Conservation (phyloP, 2,329 filamentous ascomycete species). For the Cercospora nicotianae region DNA sequence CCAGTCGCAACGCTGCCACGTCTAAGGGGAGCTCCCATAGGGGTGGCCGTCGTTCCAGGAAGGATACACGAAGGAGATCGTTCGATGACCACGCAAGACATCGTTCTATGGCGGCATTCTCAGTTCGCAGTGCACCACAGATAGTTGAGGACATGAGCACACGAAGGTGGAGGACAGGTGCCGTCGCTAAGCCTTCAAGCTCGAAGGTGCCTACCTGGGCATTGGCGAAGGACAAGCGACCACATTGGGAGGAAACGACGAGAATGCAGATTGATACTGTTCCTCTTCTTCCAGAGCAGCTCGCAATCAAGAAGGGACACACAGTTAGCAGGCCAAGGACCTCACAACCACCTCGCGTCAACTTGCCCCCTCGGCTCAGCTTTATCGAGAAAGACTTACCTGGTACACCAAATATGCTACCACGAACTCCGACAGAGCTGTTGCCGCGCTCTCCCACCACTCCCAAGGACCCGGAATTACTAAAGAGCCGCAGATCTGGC, state of each 20-base stretch:
- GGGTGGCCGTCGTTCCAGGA: neutral
- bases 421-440: conserved; percentile 29
- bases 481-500: conserved; percentile 20
- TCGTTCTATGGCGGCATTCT: neutral
- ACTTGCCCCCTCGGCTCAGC: conserved; percentile 29
- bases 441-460: conserved; percentile 1
- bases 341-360: conserved; percentile 22
- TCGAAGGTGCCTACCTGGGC: neutral
- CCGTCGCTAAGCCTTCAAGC: conserved; percentile 15
- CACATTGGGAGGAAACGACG: conserved; percentile 34
- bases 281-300: conserved; percentile 30
- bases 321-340: conserved; percentile 12
- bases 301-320: conserved; percentile 13
- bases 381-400: conserved; percentile 31
- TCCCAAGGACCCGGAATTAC: neutral
- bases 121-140: neutral
- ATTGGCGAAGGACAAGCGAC: conserved; percentile 14
- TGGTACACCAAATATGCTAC: conserved; percentile 27
- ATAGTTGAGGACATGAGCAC: conserved; percentile 10
- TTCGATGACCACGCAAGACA: neutral
- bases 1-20: neutral
- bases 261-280: conserved; percentile 37
- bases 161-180: conserved; percentile 2
- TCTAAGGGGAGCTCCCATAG: neutral
- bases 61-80: neutral